These are phyloP conservation scores for Stramenopiles sp. DNA, from an alignment of 352 stramenopile genomes.

Conservation along the genomic window DNA sequence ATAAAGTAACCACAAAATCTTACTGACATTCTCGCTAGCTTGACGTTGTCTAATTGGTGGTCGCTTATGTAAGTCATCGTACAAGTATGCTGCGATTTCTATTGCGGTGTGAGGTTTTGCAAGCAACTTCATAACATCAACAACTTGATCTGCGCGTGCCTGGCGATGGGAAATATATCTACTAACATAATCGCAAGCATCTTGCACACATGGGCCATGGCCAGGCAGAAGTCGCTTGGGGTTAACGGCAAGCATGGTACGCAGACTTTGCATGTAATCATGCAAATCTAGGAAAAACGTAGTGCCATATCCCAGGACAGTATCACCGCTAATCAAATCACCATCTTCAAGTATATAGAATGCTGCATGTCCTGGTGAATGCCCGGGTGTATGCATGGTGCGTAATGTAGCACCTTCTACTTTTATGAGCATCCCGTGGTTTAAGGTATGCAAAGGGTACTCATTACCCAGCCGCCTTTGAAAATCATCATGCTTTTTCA, in stretches of 20 bases:
- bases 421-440: background rate
- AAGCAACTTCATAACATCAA: background rate
- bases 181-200: slow-evolving; percentile 40
- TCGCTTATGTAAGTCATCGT: background rate
- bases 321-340: slow-evolving; percentile 56
- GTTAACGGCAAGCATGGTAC: slow-evolving; percentile 28
- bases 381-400: slow-evolving; percentile 46
- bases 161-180: slow-evolving; percentile 49
- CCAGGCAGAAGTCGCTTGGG: slow-evolving; percentile 43
- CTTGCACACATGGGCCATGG: slow-evolving; percentile 40
- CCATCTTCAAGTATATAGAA: slow-evolving; percentile 34
- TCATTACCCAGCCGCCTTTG: background rate
- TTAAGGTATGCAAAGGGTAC: background rate
- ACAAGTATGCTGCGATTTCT: background rate
- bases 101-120: background rate
- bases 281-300: slow-evolving; percentile 55
- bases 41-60: background rate
- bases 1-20: background rate
- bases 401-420: background rate
- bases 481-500: background rate
- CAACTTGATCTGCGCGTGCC: slow-evolving; percentile 25
- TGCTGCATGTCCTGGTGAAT: slow-evolving; percentile 56
- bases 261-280: slow-evolving; percentile 48
- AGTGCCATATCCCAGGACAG: slow-evolving; percentile 51
- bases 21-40: background rate